A percentile compares a stretch with the other conserved stretches of the same genome.
Conservation (phyloP, 306 rosid genomes). For the Potentilla sterilis region DNA sequence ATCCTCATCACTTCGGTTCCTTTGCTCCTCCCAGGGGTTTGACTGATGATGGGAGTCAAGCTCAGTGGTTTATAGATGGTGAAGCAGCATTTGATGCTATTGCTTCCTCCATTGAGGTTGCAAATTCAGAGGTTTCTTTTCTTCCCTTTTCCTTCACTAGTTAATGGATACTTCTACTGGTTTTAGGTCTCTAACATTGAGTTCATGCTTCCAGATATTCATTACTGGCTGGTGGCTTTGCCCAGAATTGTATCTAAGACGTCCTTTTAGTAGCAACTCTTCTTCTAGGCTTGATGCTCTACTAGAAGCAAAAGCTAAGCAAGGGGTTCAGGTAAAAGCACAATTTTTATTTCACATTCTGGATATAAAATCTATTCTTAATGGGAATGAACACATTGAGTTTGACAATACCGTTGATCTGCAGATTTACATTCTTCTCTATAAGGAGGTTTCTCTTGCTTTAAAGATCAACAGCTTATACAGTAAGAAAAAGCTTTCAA, state of each 20-base stretch:
- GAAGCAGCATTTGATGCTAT: slow-evolving; percentile 50
- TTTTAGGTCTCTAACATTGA: neutral
- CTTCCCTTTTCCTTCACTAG: neutral
- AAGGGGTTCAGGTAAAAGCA: slow-evolving; percentile 47
- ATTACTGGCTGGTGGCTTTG: slow-evolving; percentile 62
- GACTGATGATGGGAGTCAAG: slow-evolving; percentile 44
- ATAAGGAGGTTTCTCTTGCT: slow-evolving; percentile 53
- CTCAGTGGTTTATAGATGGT: slow-evolving; percentile 53
- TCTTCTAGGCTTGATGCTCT: slow-evolving; percentile 44
- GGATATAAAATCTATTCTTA: neutral
- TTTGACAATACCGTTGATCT: slow-evolving; percentile 21
- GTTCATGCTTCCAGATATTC: slow-evolving; percentile 37
- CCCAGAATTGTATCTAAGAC: slow-evolving; percentile 49
- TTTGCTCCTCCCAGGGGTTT: slow-evolving; percentile 52
- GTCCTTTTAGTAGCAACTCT: slow-evolving; percentile 38
- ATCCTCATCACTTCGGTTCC: slow-evolving; percentile 42
- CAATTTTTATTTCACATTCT: neutral
- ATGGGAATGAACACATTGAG: neutral
- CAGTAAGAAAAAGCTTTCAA: slow-evolving; percentile 38
- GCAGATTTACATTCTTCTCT: slow-evolving; percentile 50
- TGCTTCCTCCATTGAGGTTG: slow-evolving; percentile 43
- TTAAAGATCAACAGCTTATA: slow-evolving; percentile 46
- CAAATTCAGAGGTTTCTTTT: slow-evolving; percentile 43
- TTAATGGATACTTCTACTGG: neutral
- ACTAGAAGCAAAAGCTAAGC: slow-evolving; percentile 44